These are phyloP conservation scores for Lipomyces starkeyi DNA, from an alignment of 805 yeast species.

Conservation along the genomic window DNA sequence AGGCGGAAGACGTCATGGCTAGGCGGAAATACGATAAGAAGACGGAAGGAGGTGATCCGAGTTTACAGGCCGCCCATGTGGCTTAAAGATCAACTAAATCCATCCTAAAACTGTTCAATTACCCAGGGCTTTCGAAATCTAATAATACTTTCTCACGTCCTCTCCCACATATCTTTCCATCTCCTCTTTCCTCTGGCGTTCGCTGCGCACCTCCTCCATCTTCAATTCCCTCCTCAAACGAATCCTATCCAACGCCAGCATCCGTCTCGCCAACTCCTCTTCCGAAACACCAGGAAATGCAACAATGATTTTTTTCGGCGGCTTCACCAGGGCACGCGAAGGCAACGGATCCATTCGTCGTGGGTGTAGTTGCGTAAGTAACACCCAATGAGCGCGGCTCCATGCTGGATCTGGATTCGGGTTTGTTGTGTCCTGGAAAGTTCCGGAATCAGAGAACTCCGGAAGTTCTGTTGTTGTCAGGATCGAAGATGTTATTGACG, in stretches of 20 bases:
- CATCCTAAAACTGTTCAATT: too few relatives aligned
- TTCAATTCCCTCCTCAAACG: conserved; percentile 13
- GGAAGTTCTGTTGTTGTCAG: conserved; percentile 25
- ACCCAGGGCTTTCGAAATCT: not conserved
- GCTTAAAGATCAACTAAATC: too few relatives aligned
- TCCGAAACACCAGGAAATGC: conserved; percentile 32
- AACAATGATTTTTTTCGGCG: conserved; percentile 13
- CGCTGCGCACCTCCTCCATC: conserved; percentile 5
- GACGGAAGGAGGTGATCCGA: too few relatives aligned
- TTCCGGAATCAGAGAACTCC: conserved; percentile 6
- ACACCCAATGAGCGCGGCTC: conserved; percentile 31
- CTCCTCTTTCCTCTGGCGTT: not conserved
- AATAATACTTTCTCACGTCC: not conserved
- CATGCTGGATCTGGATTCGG: conserved; percentile 23
- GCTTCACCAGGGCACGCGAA: conserved; percentile 14
- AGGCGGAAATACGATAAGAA: too few relatives aligned
- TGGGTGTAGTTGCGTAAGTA: conserved; percentile 30
- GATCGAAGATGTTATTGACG: conserved; percentile 9
- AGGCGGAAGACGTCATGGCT: too few relatives aligned
- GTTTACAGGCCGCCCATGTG: too few relatives aligned
- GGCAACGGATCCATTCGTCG: conserved; percentile 33
- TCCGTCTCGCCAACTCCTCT: conserved; percentile 26
- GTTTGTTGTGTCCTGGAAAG: conserved; percentile 6
- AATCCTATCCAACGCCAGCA: conserved; percentile 33
- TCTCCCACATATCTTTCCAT: not conserved